Evolutionary conservation across 2,329 filamentous ascomycete genomes (phyloP).

Genomic region (Penicillium crustosum): DNA sequence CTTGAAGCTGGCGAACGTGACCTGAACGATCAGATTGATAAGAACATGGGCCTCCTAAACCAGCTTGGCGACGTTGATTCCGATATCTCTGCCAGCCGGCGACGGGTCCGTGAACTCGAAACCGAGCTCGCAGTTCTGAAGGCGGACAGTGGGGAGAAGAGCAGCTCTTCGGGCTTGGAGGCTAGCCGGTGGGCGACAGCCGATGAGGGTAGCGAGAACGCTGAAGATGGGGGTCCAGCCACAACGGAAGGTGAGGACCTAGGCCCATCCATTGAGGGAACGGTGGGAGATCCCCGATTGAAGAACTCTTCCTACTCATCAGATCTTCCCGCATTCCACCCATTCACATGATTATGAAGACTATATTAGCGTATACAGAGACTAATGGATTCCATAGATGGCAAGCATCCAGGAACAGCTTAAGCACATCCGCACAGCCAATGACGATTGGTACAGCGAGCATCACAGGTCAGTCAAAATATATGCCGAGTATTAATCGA

Average conservation of each 20-base stretch:
- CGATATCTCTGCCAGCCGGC: conserved; percentile 36
- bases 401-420: conserved; percentile 50
- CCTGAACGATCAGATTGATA: conserved; percentile 42
- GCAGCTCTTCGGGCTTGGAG: conserved; percentile 33
- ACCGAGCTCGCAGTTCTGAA: conserved; percentile 40
- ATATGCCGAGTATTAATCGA: not conserved
- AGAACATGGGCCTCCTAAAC: conserved; percentile 43
- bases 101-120: conserved; percentile 42
- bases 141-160: conserved; percentile 32
- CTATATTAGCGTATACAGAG: conserved; percentile 19
- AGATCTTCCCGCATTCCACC: conserved; percentile 33
- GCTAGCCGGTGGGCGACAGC: conserved; percentile 45
- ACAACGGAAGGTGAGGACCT: conserved; percentile 49
- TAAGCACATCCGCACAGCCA: conserved; percentile 47
- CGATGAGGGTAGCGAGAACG: conserved; percentile 29
- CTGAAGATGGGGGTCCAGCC: conserved; percentile 38
- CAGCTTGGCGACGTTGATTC: conserved; percentile 42
- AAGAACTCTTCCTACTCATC: conserved; percentile 32
- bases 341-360: conserved; percentile 31
- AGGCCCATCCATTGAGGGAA: conserved; percentile 50
- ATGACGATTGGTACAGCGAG: conserved; percentile 47
- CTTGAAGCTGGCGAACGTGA: conserved; percentile 37
- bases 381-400: conserved; percentile 40
- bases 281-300: conserved; percentile 47
- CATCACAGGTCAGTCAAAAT: conserved; percentile 39